phyloP scores from a whole-genome alignment of 2,329 filamentous ascomycete species.

The Sclerotinia minor region DNA sequence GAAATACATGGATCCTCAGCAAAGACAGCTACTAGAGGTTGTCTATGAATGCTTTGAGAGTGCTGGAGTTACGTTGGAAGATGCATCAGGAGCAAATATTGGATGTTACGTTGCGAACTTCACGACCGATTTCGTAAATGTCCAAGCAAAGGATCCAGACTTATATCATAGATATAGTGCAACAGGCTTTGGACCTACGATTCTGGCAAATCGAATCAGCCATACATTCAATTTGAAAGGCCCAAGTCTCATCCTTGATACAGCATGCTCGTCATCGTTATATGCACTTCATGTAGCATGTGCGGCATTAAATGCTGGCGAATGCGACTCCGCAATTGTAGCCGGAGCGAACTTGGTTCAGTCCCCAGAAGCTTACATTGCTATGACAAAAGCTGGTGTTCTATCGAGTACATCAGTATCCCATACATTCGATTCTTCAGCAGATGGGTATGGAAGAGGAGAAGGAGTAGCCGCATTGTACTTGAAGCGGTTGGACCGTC shows the following conservation, averaged over 20 bases:
- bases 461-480: constrained; percentile 47
- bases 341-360: constrained; percentile 32
- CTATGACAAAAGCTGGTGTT: constrained; percentile 43
- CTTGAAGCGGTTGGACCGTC: constrained; percentile 46
- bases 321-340: constrained; percentile 41
- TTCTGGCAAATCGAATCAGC: constrained; percentile 34
- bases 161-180: constrained; percentile 37
- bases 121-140: constrained; percentile 9
- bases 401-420: constrained; percentile 17
- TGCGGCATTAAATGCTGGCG: constrained; percentile 45
- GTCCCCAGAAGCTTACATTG: constrained; percentile 13
- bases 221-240: constrained; percentile 16
- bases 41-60: constrained; percentile 11
- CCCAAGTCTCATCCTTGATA: constrained; percentile 40
- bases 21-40: constrained; percentile 17
- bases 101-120: constrained; percentile 31
- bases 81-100: constrained; percentile 29
- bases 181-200: constrained; percentile 21
- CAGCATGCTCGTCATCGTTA: constrained; percentile 49
- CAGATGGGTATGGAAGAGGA: constrained; percentile 48
- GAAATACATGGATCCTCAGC: constrained; percentile 14
- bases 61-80: constrained; percentile 8
- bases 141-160: constrained; percentile 26
- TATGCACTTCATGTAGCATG: constrained; percentile 47
- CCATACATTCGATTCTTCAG: constrained; percentile 29